Conservation (phyloP, 83 land plant genomes). For the Picea abies region DNA sequence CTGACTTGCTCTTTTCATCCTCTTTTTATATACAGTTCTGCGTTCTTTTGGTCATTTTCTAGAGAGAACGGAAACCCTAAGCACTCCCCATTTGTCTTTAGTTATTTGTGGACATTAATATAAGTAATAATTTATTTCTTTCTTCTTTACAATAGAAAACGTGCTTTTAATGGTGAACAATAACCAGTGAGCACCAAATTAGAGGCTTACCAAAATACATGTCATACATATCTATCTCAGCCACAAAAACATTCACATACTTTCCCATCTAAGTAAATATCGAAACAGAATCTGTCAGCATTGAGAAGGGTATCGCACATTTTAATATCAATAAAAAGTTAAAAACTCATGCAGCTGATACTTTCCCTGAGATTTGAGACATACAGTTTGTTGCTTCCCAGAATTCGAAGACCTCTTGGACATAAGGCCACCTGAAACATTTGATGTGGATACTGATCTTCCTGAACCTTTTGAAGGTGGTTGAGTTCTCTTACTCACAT, state of each 20-base stretch:
- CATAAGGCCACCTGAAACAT: neutral
- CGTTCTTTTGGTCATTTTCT: no score
- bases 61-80: no score
- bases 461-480: constrained; percentile 4
- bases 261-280: neutral
- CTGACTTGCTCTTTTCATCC: no score
- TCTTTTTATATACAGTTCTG: no score
- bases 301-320: neutral
- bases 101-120: no score
- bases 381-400: constrained; percentile 6
- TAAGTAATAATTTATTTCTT: neutral
- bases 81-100: no score
- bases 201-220: neutral
- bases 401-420: constrained; percentile 10
- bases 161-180: neutral
- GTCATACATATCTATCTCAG: neutral
- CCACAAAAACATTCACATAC: neutral
- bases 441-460: constrained; percentile 8
- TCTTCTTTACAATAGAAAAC: neutral
- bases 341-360: neutral
- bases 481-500: neutral
- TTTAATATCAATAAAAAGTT: neutral
- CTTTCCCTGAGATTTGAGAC: neutral
- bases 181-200: neutral
- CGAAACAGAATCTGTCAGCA: neutral